Evolutionary conservation across 352 stramenopile genomes (phyloP).

Genomic region (Phytopythium montanum): DNA sequence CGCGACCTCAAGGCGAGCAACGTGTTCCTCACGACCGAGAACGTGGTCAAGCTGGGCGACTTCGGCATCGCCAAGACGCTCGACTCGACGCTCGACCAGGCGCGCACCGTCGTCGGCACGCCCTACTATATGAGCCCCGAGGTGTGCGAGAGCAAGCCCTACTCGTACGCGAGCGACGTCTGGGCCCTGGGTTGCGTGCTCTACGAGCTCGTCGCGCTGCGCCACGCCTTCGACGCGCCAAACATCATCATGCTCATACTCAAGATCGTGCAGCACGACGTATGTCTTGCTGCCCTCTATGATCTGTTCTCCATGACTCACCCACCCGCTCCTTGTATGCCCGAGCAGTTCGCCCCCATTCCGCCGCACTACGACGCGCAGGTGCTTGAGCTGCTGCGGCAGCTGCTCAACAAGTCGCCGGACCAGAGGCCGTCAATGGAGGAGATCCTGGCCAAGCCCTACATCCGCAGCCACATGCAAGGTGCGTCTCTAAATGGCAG

Average conservation of each 20-base stretch:
- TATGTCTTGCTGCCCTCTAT: constrained; percentile 12
- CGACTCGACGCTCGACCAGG: constrained; percentile 81
- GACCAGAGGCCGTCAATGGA: constrained; percentile 66
- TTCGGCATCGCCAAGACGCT: constrained; percentile 91
- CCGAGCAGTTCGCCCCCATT: constrained; percentile 38
- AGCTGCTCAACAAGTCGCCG: constrained; percentile 63
- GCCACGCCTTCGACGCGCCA: constrained; percentile 80
- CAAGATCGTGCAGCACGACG: constrained; percentile 82
- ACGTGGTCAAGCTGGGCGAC: constrained; percentile 91
- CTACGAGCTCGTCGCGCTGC: constrained; percentile 86
- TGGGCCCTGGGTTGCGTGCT: constrained; percentile 92
- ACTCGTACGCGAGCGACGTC: constrained; percentile 91
- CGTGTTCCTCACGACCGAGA: constrained; percentile 83
- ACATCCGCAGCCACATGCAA: constrained; percentile 77
- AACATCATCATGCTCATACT: constrained; percentile 83
- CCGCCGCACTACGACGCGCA: constrained; percentile 57
- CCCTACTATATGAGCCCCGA: constrained; percentile 94
- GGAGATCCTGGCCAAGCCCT: constrained; percentile 67
- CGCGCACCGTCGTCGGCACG: constrained; percentile 89
- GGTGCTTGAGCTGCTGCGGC: constrained; percentile 45
- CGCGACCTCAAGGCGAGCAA: constrained; percentile 96
- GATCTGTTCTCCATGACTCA: background rate
- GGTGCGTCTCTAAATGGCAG: constrained; percentile 6
- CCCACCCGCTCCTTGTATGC: background rate
- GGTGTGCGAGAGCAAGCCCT: constrained; percentile 91